Percentiles rank a stretch among this genome's conserved stretches.
phyloP scores from a whole-genome alignment of 2,329 filamentous ascomycete genomes.

The Aspergillus ibericus region DNA sequence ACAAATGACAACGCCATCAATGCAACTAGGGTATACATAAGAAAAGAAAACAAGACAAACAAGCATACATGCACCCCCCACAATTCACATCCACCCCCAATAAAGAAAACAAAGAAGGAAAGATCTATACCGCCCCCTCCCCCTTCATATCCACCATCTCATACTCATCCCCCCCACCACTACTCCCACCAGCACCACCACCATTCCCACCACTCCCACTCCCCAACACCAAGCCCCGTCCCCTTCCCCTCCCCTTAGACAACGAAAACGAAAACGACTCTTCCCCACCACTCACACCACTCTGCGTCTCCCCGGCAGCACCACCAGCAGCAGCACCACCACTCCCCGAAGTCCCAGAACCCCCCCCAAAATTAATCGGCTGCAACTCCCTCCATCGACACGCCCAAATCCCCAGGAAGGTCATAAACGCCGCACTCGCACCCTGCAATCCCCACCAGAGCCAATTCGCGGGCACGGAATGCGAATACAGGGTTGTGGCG shows the following conservation, averaged over 20 bases:
- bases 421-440: slow-evolving; percentile 63
- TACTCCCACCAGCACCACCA: neutral
- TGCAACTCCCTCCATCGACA: slow-evolving; percentile 86
- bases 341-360: slow-evolving; percentile 48
- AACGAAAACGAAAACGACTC: slow-evolving; percentile 17
- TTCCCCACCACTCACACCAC: slow-evolving; percentile 17
- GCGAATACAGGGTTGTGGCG: slow-evolving; percentile 74
- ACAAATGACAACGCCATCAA: slow-evolving; percentile 31
- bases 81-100: slow-evolving; percentile 1
- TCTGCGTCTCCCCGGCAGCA: slow-evolving; percentile 5
- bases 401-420: slow-evolving; percentile 77
- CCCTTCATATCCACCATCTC: slow-evolving; percentile 38
- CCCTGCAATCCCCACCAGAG: slow-evolving; percentile 83
- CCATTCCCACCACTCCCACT: slow-evolving; percentile 13
- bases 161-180: slow-evolving; percentile 27
- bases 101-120: neutral
- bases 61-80: neutral
- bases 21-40: slow-evolving; percentile 35
- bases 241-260: slow-evolving; percentile 34
- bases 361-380: slow-evolving; percentile 81
- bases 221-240: slow-evolving; percentile 22
- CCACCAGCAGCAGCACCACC: slow-evolving; percentile 19
- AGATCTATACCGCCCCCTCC: slow-evolving; percentile 31
- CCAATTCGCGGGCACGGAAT: slow-evolving; percentile 69
- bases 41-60: slow-evolving; percentile 12